Evolutionary conservation across 2,329 filamentous ascomycete genomes (phyloP).

Genomic region (Pseudogymnoascus sp.): DNA sequence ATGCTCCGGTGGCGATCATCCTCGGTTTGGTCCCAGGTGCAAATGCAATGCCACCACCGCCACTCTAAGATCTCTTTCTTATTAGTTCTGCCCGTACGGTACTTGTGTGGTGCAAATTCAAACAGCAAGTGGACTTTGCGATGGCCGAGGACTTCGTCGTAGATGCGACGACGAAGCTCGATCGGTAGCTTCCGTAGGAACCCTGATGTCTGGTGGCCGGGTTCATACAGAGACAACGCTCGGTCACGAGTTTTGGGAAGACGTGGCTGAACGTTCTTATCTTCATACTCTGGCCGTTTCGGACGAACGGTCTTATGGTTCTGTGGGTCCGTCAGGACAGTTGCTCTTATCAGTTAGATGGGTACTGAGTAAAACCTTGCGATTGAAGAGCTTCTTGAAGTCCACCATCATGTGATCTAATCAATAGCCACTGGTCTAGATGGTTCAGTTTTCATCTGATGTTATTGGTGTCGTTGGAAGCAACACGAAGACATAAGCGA

Average conservation of each 20-base stretch:
- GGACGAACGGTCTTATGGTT: background rate
- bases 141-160: constrained; percentile 16
- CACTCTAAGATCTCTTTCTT: constrained; percentile 16
- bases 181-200: constrained; percentile 15
- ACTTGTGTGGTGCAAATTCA: constrained; percentile 5
- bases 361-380: background rate
- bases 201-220: background rate
- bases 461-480: background rate
- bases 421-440: background rate
- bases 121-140: constrained; percentile 10
- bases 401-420: background rate
- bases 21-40: constrained; percentile 15
- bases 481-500: background rate
- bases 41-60: constrained; percentile 17
- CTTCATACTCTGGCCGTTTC: background rate
- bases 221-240: background rate
- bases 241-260: background rate
- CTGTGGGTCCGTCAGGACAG: background rate
- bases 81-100: constrained; percentile 14
- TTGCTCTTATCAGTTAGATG: background rate
- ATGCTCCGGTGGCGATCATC: constrained; percentile 13
- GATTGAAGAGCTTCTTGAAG: constrained; percentile 1
- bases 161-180: constrained; percentile 19
- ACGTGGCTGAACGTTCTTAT: background rate
- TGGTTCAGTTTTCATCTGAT: background rate